Evolutionary conservation across 768 basidiomycete species (phyloP).

Genomic region (Pleurotus platypus): DNA sequence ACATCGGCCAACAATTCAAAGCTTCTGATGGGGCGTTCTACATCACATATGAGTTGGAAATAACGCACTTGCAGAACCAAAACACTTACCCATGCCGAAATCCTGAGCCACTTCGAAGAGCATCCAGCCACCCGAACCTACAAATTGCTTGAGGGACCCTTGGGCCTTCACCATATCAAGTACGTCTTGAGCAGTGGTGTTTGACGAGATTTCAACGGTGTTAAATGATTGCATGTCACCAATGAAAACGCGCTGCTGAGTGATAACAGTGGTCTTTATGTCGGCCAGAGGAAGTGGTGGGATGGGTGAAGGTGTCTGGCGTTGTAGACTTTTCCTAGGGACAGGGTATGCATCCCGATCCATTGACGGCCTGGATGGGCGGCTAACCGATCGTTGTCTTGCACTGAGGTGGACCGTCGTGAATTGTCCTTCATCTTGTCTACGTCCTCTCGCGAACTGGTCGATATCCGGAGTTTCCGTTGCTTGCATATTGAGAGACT

Average conservation of each 20-base stretch:
- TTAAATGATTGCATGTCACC: conserved; percentile 74
- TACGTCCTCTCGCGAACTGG: conserved; percentile 4
- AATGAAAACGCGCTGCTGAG: conserved; percentile 75
- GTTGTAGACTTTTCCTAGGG: conserved; percentile 17
- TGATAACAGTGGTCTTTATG: conserved; percentile 29
- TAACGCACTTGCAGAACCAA: conserved; percentile 1
- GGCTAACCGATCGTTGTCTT: background rate
- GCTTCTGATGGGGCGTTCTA: conserved; percentile 87
- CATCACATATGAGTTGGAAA: conserved; percentile 10
- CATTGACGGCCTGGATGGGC: conserved; percentile 13
- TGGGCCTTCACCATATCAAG: conserved; percentile 60
- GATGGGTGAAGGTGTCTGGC: conserved; percentile 24
- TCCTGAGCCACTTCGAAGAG: conserved; percentile 88
- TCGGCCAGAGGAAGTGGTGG: conserved; percentile 33
- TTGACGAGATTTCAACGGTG: conserved; percentile 64
- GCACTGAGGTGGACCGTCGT: background rate
- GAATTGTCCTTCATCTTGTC: background rate
- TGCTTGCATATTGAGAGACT: conserved; percentile 10
- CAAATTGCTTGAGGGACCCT: conserved; percentile 61
- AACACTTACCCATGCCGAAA: conserved; percentile 83
- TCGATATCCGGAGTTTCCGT: background rate
- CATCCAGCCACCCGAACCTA: conserved; percentile 75
- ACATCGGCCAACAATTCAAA: conserved; percentile 84
- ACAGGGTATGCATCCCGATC: conserved; percentile 21
- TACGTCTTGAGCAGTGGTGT: conserved; percentile 72